These are phyloP conservation scores for Ceratopteris richardii DNA, from an alignment of 75 land plant genomes.

Conservation along the genomic window DNA sequence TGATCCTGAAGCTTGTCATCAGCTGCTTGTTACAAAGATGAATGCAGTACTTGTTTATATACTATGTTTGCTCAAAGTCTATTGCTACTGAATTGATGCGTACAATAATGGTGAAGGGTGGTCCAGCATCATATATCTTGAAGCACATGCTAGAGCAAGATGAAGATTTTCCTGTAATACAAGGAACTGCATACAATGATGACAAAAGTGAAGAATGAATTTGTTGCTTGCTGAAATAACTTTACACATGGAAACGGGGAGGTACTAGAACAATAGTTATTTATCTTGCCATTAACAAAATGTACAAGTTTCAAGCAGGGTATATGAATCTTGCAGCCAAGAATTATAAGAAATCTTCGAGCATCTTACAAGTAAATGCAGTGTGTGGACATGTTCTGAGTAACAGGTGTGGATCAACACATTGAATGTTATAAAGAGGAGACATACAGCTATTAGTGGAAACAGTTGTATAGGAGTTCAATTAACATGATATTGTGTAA, in stretches of 20 bases:
- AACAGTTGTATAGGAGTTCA: no score
- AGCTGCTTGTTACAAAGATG: slow-evolving; percentile 22
- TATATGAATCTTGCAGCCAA: no score
- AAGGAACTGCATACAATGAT: slow-evolving; percentile 20
- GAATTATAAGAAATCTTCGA: no score
- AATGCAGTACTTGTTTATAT: background rate
- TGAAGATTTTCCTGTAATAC: slow-evolving; percentile 16
- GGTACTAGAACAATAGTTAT: slow-evolving; percentile 8
- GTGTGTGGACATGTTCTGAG: no score
- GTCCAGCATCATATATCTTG: slow-evolving; percentile 17
- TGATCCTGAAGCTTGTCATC: slow-evolving; percentile 20
- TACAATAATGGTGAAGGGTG: slow-evolving; percentile 8
- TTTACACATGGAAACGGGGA: slow-evolving; percentile 23
- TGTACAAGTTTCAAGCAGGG: no score
- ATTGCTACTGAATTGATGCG: no score
- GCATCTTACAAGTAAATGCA: no score
- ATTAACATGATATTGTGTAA: no score
- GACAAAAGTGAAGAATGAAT: slow-evolving; percentile 21
- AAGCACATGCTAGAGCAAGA: slow-evolving; percentile 10
- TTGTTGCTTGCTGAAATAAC: slow-evolving; percentile 20
- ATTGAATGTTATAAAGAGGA: no score
- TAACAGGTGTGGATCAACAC: no score
- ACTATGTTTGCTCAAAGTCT: no score
- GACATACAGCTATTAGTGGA: no score
- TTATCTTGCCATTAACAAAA: background rate